phyloP scores from a whole-genome alignment of 1,284 basidiomycete genomes.

The Cerioporus squamosus region DNA sequence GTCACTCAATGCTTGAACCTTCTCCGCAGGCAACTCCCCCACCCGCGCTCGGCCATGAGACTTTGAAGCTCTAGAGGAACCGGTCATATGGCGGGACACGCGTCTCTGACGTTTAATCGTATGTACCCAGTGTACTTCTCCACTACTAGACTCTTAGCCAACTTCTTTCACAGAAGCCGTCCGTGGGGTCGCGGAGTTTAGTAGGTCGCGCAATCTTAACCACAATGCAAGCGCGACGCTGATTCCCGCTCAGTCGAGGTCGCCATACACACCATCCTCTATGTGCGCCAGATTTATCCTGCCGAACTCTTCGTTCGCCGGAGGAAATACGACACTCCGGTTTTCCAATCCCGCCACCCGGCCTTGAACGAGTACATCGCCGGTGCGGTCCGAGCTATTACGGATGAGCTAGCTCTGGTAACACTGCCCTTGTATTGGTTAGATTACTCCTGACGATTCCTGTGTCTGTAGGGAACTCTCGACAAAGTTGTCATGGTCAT shows the following conservation, averaged over 20 bases:
- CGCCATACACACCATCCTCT: slow-evolving; percentile 90
- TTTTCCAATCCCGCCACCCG: slow-evolving; percentile 91
- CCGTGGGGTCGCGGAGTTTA: slow-evolving; percentile 67
- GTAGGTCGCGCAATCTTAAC: slow-evolving; percentile 38
- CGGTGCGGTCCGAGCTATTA: slow-evolving; percentile 75
- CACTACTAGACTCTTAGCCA: not conserved
- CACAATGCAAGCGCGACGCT: not conserved
- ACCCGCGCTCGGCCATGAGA: not conserved
- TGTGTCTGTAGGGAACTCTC: slow-evolving; percentile 59
- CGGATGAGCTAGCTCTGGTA: slow-evolving; percentile 75
- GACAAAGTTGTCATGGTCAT: slow-evolving; percentile 81
- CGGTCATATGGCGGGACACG: slow-evolving; percentile 19
- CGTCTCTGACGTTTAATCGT: slow-evolving; percentile 41
- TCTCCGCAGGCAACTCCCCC: not conserved
- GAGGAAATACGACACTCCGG: slow-evolving; percentile 87
- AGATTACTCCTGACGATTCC: not conserved
- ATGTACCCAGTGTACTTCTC: slow-evolving; percentile 14
- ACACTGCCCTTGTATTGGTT: slow-evolving; percentile 3
- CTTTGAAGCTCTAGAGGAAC: no score
- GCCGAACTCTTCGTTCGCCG: slow-evolving; percentile 84
- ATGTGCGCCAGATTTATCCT: slow-evolving; percentile 90
- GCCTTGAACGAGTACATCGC: slow-evolving; percentile 87
- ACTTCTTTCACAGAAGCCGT: slow-evolving; percentile 53
- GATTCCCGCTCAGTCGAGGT: slow-evolving; percentile 76
- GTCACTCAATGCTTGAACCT: not conserved